These are phyloP conservation scores for Mycena sp. DNA, from an alignment of 1,284 basidiomycete species.

Conservation along the genomic window DNA sequence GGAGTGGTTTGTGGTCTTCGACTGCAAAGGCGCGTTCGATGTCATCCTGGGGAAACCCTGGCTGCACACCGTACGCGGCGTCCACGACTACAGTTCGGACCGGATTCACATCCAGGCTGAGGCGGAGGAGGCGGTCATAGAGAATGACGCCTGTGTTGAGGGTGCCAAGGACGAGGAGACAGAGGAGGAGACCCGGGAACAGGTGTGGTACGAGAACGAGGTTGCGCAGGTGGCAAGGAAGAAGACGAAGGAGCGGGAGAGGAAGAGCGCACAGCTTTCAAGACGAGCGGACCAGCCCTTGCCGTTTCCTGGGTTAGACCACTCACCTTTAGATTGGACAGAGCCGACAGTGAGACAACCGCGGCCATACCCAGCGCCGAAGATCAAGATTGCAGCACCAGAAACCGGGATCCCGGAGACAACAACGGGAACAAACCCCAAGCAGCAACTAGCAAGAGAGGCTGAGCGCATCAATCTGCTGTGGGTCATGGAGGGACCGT, in stretches of 20 bases:
- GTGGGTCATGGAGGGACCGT: neutral
- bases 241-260: neutral
- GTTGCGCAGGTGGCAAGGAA: neutral
- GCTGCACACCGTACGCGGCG: slow-evolving; percentile 1
- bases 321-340: neutral
- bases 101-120: neutral
- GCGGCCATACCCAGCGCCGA: neutral
- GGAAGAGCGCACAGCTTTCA: slow-evolving; percentile 1
- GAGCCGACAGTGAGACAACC: neutral
- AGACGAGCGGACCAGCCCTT: slow-evolving; percentile 8
- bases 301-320: neutral
- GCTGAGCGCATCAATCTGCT: neutral
- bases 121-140: neutral
- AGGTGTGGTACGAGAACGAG: neutral
- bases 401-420: no score
- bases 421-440: neutral
- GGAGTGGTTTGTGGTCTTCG: slow-evolving; percentile 6
- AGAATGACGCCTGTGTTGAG: neutral
- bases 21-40: neutral
- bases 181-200: neutral
- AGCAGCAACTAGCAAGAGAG: neutral
- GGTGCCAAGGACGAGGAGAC: neutral
- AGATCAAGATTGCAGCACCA: neutral
- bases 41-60: slow-evolving; percentile 18
- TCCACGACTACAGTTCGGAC: slow-evolving; percentile 12